Evolutionary conservation across 768 basidiomycete species (phyloP).

Genomic region (Termitomyces sp.): DNA sequence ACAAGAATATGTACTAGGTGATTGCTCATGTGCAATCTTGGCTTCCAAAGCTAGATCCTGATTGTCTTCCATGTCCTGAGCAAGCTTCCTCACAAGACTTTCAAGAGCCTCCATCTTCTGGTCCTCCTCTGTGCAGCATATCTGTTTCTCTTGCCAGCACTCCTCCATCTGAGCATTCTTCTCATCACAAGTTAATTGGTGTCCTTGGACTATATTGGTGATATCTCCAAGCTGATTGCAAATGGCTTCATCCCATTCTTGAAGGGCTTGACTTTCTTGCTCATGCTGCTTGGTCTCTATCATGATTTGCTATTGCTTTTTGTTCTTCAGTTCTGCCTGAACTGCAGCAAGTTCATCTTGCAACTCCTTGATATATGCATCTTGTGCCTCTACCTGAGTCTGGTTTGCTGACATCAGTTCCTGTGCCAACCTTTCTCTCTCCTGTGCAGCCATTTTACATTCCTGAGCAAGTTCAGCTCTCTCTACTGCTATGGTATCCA

Average conservation of each 20-base stretch:
- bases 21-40: constrained; percentile 45
- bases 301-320: constrained; percentile 50
- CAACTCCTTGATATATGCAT: constrained; percentile 52
- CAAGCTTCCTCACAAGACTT: constrained; percentile 57
- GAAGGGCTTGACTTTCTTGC: constrained; percentile 49
- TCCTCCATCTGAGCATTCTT: constrained; percentile 61
- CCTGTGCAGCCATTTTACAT: constrained; percentile 48
- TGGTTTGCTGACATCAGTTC: constrained; percentile 47
- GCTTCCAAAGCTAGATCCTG: constrained; percentile 49
- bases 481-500: constrained; percentile 54
- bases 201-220: constrained; percentile 68
- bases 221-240: constrained; percentile 65
- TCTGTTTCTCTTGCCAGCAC: constrained; percentile 60
- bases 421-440: constrained; percentile 48
- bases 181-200: constrained; percentile 51
- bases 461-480: constrained; percentile 56
- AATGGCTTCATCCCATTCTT: constrained; percentile 58
- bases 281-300: constrained; percentile 64
- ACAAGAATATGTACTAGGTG: constrained; percentile 45
- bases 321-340: constrained; percentile 58
- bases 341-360: constrained; percentile 60
- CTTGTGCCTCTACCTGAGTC: constrained; percentile 44
- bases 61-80: constrained; percentile 52
- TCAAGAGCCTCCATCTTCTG: constrained; percentile 50
- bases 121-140: constrained; percentile 56